These are phyloP conservation scores for Nemania diffusa DNA, from an alignment of 2,329 filamentous ascomycete species.

Conservation along the genomic window DNA sequence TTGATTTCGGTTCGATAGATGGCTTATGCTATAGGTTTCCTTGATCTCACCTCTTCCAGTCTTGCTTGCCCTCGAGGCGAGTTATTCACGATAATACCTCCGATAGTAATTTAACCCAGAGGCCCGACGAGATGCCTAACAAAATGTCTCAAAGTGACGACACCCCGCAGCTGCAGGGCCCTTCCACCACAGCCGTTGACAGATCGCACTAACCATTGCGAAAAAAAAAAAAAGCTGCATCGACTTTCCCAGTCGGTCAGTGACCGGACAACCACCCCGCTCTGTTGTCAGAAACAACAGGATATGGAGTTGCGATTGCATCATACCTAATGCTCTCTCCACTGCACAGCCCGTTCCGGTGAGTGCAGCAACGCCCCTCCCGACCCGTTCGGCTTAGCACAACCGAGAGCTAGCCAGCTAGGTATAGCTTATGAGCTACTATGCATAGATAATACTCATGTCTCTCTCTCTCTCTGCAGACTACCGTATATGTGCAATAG, in stretches of 20 bases:
- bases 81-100: background rate
- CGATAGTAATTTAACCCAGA: background rate
- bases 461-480: background rate
- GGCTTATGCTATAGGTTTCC: background rate
- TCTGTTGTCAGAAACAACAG: constrained; percentile 6
- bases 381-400: constrained; percentile 21
- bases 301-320: constrained; percentile 30
- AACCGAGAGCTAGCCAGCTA: constrained; percentile 11
- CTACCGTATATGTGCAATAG: background rate
- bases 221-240: constrained; percentile 7
- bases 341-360: constrained; percentile 21
- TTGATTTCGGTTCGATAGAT: background rate
- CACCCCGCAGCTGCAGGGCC: constrained; percentile 29
- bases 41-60: constrained; percentile 12
- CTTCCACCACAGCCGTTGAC: background rate
- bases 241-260: background rate
- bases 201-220: constrained; percentile 9
- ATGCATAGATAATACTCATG: too few species aligned
- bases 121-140: background rate
- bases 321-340: constrained; percentile 28
- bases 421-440: too few species aligned
- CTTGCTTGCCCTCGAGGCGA: background rate
- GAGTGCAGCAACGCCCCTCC: constrained; percentile 19
- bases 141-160: constrained; percentile 31
- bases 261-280: constrained; percentile 15